Evolutionary conservation across 2,329 filamentous ascomycete species (phyloP).

Genomic region (Microdochium nivale): DNA sequence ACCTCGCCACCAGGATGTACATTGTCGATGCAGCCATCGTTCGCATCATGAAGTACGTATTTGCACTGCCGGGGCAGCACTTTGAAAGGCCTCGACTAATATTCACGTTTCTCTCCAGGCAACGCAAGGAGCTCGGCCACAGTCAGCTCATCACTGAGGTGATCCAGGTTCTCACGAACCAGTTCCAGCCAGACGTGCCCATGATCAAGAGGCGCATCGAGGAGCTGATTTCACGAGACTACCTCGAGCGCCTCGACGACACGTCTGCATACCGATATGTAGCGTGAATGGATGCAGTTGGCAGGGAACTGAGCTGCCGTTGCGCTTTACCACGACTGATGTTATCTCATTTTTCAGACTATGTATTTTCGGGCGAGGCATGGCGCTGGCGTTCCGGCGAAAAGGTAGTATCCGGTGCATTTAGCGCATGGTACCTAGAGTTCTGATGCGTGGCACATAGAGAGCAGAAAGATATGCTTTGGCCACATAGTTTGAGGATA

Average conservation of each 20-base stretch:
- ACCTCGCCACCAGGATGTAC: conserved; percentile 61
- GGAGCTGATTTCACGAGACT: conserved; percentile 67
- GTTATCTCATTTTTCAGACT: background rate
- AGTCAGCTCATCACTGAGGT: conserved; percentile 64
- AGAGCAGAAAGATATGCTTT: background rate
- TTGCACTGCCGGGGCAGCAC: background rate
- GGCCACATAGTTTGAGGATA: background rate
- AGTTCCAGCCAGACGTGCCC: conserved; percentile 67
- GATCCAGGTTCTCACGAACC: conserved; percentile 55
- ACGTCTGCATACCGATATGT: conserved; percentile 63
- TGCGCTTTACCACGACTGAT: background rate
- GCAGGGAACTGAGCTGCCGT: background rate
- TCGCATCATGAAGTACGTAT: conserved; percentile 76
- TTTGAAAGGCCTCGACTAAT: conserved; percentile 21
- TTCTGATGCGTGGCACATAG: background rate
- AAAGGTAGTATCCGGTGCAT: background rate
- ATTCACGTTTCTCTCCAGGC: conserved; percentile 35
- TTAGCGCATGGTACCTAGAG: background rate
- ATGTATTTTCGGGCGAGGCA: background rate
- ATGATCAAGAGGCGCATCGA: conserved; percentile 80
- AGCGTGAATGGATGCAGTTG: conserved; percentile 36
- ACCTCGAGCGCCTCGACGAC: conserved; percentile 66
- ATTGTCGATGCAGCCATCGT: conserved; percentile 71
- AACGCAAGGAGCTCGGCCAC: conserved; percentile 65
- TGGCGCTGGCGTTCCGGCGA: background rate